These are phyloP conservation scores for Trametes gibbosa DNA, from an alignment of 768 basidiomycete genomes.

Conservation along the genomic window DNA sequence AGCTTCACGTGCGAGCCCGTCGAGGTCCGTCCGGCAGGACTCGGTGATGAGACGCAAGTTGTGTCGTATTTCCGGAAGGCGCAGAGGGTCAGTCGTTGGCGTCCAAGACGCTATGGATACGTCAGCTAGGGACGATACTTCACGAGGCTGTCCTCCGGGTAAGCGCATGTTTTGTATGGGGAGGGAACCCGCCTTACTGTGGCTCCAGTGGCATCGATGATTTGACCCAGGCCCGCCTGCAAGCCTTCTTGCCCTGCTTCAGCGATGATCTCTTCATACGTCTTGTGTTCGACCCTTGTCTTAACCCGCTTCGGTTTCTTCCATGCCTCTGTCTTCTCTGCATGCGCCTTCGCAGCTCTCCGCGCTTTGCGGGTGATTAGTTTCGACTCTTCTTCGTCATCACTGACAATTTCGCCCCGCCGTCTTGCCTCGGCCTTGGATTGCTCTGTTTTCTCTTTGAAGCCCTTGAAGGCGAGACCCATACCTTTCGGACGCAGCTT, in stretches of 20 bases:
- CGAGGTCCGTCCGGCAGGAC: slow-evolving; percentile 78
- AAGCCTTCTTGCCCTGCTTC: slow-evolving; percentile 69
- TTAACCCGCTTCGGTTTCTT: slow-evolving; percentile 84
- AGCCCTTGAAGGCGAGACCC: slow-evolving; percentile 86
- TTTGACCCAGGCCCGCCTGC: slow-evolving; percentile 67
- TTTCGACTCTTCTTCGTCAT: slow-evolving; percentile 59
- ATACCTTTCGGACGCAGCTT: slow-evolving; percentile 82
- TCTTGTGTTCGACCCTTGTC: slow-evolving; percentile 88
- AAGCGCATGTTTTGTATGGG: slow-evolving; percentile 11
- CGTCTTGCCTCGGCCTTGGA: slow-evolving; percentile 76
- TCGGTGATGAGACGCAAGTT: slow-evolving; percentile 88
- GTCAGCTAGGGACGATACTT: slow-evolving; percentile 83
- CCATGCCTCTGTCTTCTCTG: slow-evolving; percentile 73
- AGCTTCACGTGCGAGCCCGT: slow-evolving; percentile 88
- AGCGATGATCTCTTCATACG: slow-evolving; percentile 92
- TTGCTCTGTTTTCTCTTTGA: slow-evolving; percentile 86
- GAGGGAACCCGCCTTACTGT: slow-evolving; percentile 53
- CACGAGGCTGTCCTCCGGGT: slow-evolving; percentile 60
- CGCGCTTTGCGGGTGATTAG: slow-evolving; percentile 40
- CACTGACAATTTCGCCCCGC: slow-evolving; percentile 70
- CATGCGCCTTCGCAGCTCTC: slow-evolving; percentile 56
- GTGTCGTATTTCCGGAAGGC: slow-evolving; percentile 95
- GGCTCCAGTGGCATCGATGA: slow-evolving; percentile 93
- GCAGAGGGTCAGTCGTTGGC: slow-evolving; percentile 80
- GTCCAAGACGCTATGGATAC: slow-evolving; percentile 78